Evolutionary conservation across 352 stramenopile genomes (phyloP).

Genomic region (Phytophthora lateralis): DNA sequence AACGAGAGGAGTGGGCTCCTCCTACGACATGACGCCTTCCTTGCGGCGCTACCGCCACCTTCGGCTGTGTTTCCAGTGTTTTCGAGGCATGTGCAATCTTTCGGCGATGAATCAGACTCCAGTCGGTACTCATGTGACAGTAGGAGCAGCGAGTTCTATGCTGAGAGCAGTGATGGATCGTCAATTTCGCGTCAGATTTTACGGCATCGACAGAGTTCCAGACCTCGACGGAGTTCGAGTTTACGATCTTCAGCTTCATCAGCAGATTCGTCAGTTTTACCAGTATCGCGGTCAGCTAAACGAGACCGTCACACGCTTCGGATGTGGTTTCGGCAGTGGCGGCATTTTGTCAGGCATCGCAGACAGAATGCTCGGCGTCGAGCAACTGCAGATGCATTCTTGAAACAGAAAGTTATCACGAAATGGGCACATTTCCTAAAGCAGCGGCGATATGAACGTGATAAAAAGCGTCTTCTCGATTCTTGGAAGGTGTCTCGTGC

Average conservation of each 20-base stretch:
- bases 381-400: slow-evolving; percentile 13
- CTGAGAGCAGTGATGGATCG: slow-evolving; percentile 1
- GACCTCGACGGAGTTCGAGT: slow-evolving; percentile 1
- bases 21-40: slow-evolving; percentile 23
- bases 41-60: slow-evolving; percentile 31
- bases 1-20: slow-evolving; percentile 17
- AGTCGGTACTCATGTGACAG: slow-evolving; percentile 7
- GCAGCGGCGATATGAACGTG: slow-evolving; percentile 11
- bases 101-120: slow-evolving; percentile 2
- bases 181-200: slow-evolving; percentile 1
- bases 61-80: slow-evolving; percentile 7
- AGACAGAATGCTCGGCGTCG: slow-evolving; percentile 21
- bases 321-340: slow-evolving; percentile 42
- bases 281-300: neutral
- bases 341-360: slow-evolving; percentile 21
- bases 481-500: slow-evolving; percentile 25
- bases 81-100: slow-evolving; percentile 2
- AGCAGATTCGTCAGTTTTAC: neutral
- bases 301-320: slow-evolving; percentile 12
- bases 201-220: slow-evolving; percentile 6
- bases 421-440: slow-evolving; percentile 23
- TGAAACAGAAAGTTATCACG: slow-evolving; percentile 29
- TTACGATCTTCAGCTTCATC: slow-evolving; percentile 7
- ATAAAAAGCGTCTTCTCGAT: slow-evolving; percentile 22
- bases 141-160: slow-evolving; percentile 9